These are phyloP conservation scores for Hemisphaericaspora lyxosophila DNA, from an alignment of 1,139 yeast species.

Conservation along the genomic window DNA sequence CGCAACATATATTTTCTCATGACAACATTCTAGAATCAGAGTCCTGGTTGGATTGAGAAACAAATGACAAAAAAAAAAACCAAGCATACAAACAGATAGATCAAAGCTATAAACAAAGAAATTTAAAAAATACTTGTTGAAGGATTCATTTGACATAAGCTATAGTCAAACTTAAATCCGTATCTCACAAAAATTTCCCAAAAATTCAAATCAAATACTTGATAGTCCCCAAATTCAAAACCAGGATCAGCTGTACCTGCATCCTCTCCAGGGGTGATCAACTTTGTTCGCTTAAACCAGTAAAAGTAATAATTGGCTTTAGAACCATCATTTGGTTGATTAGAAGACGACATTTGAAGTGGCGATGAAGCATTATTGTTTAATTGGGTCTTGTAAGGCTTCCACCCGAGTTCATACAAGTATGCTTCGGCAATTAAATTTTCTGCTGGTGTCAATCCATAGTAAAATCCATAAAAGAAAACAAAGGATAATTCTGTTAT, in stretches of 20 bases:
- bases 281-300: conserved; percentile 40
- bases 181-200: conserved; percentile 46
- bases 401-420: conserved; percentile 46
- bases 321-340: conserved; percentile 7
- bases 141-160: conserved; percentile 31
- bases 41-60: conserved; percentile 1
- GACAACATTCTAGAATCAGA: conserved; percentile 5
- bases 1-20: conserved; percentile 7
- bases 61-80: background rate
- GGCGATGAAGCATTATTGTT: conserved; percentile 9
- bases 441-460: conserved; percentile 54
- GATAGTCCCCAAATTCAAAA: conserved; percentile 41
- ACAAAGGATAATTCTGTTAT: conserved; percentile 45
- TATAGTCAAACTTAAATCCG: conserved; percentile 38
- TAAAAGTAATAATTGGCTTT: conserved; percentile 23
- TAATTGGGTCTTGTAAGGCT: conserved; percentile 31
- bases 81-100: conserved; percentile 1
- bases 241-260: conserved; percentile 11
- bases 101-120: background rate
- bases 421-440: conserved; percentile 45
- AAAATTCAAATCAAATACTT: conserved; percentile 42
- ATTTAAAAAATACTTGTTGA: conserved; percentile 23
- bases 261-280: conserved; percentile 19
- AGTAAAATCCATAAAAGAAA: conserved; percentile 60
- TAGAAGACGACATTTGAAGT: conserved; percentile 7